A percentile compares a stretch with the other conserved stretches of the same genome.
Evolutionary conservation across 2,329 filamentous ascomycete species (phyloP).

Genomic region (Dothistroma septosporum): DNA sequence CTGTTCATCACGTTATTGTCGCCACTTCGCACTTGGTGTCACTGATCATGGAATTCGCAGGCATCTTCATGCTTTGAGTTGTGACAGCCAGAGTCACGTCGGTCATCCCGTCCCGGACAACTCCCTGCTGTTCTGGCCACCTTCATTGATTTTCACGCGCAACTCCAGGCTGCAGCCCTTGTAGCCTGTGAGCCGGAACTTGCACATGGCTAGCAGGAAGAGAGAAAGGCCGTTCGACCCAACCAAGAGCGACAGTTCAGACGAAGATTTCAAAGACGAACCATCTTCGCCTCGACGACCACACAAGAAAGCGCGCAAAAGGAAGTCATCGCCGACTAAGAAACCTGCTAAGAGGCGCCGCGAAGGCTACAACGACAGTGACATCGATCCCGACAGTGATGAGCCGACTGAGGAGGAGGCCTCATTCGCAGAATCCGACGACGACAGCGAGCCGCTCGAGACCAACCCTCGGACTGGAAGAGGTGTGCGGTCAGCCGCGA

Average conservation of each 20-base stretch:
- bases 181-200: neutral
- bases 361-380: constrained; percentile 43
- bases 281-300: constrained; percentile 22
- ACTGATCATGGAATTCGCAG: neutral
- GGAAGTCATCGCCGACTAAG: constrained; percentile 18
- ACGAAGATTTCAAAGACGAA: constrained; percentile 35
- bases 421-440: constrained; percentile 44
- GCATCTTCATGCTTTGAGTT: neutral
- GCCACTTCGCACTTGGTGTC: neutral
- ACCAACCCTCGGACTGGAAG: constrained; percentile 55
- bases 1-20: neutral
- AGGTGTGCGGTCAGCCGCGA: constrained; percentile 53
- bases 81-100: neutral
- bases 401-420: constrained; percentile 41
- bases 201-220: constrained; percentile 29
- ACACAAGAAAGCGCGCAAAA: constrained; percentile 27
- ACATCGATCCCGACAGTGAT: constrained; percentile 38
- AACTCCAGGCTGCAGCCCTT: constrained; percentile 4
- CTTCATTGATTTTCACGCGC: neutral
- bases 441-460: constrained; percentile 46
- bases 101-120: neutral
- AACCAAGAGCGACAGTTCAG: constrained; percentile 35
- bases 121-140: too few species aligned
- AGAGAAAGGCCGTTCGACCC: constrained; percentile 39
- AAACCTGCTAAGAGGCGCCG: constrained; percentile 36